phyloP scores from a whole-genome alignment of 371 early-diverging fungal genomes.

The Blyttiomyces sp. region DNA sequence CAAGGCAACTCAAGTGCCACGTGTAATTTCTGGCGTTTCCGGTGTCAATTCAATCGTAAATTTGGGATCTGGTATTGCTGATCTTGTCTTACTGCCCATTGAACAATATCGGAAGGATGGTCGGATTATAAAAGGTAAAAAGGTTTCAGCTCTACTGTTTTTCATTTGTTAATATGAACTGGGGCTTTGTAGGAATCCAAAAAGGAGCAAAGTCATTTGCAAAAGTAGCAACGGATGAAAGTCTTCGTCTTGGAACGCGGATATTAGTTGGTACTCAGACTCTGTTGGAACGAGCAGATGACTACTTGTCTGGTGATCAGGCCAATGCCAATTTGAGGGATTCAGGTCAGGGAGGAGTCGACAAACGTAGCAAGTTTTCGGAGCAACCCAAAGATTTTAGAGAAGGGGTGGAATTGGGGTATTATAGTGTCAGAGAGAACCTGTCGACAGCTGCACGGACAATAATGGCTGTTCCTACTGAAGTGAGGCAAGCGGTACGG shows the following conservation, averaged over 20 bases:
- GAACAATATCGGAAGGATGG: conserved; percentile 93
- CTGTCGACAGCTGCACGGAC: conserved; percentile 80
- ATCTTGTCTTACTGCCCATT: conserved; percentile 86
- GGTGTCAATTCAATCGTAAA: conserved; percentile 88
- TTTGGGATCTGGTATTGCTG: conserved; percentile 86
- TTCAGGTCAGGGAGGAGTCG: neutral
- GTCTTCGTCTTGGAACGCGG: conserved; percentile 80
- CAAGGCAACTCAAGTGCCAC: conserved; percentile 78
- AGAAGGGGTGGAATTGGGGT: conserved; percentile 83
- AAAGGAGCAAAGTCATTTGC: conserved; percentile 87
- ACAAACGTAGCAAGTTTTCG: conserved; percentile 68
- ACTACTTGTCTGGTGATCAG: conserved; percentile 48
- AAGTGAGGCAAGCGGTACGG: conserved; percentile 29
- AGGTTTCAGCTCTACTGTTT: neutral
- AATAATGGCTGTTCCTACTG: conserved; percentile 80
- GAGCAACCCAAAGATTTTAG: conserved; percentile 78
- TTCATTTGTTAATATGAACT: conserved; percentile 5
- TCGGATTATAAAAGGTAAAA: conserved; percentile 72
- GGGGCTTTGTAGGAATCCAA: conserved; percentile 61
- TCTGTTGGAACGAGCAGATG: conserved; percentile 88
- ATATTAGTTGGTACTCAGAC: conserved; percentile 89
- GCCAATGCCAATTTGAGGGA: neutral
- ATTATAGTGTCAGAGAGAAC: conserved; percentile 71
- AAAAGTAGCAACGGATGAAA: conserved; percentile 84
- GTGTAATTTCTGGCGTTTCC: conserved; percentile 86